phyloP scores from a whole-genome alignment of 805 yeast genomes.

The Pichia membranifaciens region DNA sequence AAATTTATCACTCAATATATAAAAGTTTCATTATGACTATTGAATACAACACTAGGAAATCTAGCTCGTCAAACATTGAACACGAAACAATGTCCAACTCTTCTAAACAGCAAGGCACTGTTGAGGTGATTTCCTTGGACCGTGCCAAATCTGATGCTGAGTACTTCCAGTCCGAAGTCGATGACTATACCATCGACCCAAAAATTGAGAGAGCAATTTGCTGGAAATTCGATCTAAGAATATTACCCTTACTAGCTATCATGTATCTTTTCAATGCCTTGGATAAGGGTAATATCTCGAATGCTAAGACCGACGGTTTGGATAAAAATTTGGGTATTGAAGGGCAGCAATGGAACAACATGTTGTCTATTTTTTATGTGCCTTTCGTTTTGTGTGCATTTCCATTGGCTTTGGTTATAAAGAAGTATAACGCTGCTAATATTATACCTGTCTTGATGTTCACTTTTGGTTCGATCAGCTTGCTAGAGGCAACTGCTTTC shows the following conservation, averaged over 20 bases:
- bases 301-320: conserved; percentile 44
- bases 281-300: conserved; percentile 45
- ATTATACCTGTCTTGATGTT: conserved; percentile 41
- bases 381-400: conserved; percentile 42
- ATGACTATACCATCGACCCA: conserved; percentile 12
- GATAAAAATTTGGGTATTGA: conserved; percentile 36
- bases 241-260: conserved; percentile 40
- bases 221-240: conserved; percentile 38
- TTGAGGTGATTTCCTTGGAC: conserved; percentile 1
- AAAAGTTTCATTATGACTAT: neutral
- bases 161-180: neutral
- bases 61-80: neutral
- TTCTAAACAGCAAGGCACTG: neutral
- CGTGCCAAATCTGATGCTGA: neutral
- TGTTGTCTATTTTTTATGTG: conserved; percentile 40
- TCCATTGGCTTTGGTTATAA: conserved; percentile 38
- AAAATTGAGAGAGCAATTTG: conserved; percentile 29
- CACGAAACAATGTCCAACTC: neutral
- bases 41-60: neutral
- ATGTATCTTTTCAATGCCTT: conserved; percentile 45
- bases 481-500: conserved; percentile 35
- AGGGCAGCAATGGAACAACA: conserved; percentile 40
- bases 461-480: conserved; percentile 38
- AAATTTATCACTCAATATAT: neutral
- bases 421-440: conserved; percentile 38